Base-by-base conservation (phyloP, 1,139 yeast species). In the Chernovozyma aurita region DNA sequence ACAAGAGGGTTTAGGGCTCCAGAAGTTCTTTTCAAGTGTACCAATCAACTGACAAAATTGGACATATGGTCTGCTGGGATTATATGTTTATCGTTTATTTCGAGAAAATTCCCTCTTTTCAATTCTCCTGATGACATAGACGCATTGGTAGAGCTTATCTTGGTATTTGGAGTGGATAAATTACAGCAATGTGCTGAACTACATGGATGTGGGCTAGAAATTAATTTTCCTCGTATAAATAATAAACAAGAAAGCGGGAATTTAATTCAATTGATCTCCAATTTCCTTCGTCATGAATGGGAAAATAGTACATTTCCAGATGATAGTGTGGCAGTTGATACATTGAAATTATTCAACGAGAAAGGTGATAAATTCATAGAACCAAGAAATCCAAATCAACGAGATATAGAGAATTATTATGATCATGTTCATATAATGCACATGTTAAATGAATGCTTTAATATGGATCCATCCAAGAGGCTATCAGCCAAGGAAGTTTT, bases 1-100 rank as follows among this genome's bases (percentile, higher is more conserved):
- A 94, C 99, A 0, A 74, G 98, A 49, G 97, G 97, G 0, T 88
- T 88, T 55, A 72, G 97, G 46, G 96, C 97, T 0, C 97, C 97
- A 0, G 97, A 88, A 55, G 97, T 88, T 3, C 64, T 90, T 40
- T 75, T 88, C 59, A 87, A 87, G 56, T 88, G 97, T 58, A 78
- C 86, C 2, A 80, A 85, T 41, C 97, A 90, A 61, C 72, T 84
- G 7, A 76, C 86, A 2, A 82, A 82, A 53, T 77, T 88, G 29
- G 97, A 88, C 57, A 76, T 87, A 13, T 88, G 97, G 97, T 82
- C 95, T 2, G 95, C 90, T 0, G 97, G 97, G 2, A 86, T 88
- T 4, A 84, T 87, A 45, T 74, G 88, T 21, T 64, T 88, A 40
- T 82, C 95, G 32, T 65, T 88, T 37, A 56, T 88, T 26, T 57